Evolutionary conservation across 805 yeast species (phyloP).

Genomic region (Kodamaea hsintzibuensis): DNA sequence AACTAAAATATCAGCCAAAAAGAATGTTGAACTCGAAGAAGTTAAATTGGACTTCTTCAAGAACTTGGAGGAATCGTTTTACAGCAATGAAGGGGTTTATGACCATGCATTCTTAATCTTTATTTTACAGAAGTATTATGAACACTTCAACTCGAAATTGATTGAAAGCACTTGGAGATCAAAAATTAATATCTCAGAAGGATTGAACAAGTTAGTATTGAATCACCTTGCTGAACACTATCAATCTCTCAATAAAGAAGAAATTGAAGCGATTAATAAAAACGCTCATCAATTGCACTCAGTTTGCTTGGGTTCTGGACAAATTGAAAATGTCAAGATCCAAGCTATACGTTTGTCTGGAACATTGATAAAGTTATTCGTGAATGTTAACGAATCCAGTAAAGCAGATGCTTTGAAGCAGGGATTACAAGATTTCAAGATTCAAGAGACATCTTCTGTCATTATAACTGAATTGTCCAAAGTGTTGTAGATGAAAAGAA

Average conservation of each 20-base stretch:
- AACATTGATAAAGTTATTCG: conserved; percentile 18
- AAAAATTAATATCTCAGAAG: conserved; percentile 47
- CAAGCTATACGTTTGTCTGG: conserved; percentile 41
- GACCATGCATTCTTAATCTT: conserved; percentile 20
- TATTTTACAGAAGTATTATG: conserved; percentile 24
- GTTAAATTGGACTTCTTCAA: conserved; percentile 38
- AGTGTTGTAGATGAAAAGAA: not conserved
- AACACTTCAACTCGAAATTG: conserved; percentile 24
- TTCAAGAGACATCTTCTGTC: conserved; percentile 21
- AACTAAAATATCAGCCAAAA: conserved; percentile 34
- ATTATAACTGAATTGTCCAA: conserved; percentile 17
- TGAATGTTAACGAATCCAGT: conserved; percentile 13
- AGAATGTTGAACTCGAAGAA: conserved; percentile 51
- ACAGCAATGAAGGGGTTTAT: conserved; percentile 6
- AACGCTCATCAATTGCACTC: conserved; percentile 4
- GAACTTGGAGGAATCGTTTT: conserved; percentile 37
- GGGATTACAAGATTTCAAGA: conserved; percentile 17
- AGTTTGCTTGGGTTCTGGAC: conserved; percentile 36
- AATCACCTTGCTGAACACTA: not conserved
- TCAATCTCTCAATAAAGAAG: not conserved
- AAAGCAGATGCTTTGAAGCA: conserved; percentile 14
- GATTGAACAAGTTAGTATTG: conserved; percentile 24
- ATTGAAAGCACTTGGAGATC: conserved; percentile 62
- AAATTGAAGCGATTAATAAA: not conserved
- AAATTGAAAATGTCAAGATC: conserved; percentile 61